Evolutionary conservation across 306 rosid genomes (phyloP).

Genomic region (Abrus precatorius): DNA sequence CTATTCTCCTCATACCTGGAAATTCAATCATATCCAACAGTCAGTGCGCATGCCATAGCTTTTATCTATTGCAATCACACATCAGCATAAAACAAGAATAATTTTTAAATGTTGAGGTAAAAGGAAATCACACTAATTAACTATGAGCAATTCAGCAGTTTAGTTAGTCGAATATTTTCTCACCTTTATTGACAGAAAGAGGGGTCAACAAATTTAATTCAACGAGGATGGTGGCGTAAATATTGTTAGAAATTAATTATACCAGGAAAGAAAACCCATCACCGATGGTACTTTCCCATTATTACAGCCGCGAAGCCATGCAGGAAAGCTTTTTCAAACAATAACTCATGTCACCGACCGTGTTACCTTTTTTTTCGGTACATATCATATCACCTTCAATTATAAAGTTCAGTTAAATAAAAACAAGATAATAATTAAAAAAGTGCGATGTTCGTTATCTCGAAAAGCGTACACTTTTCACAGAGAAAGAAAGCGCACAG

Average conservation of each 20-base stretch:
- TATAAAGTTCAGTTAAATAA: conserved; percentile 31
- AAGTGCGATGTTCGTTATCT: conserved; percentile 42
- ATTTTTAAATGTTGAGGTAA: not conserved
- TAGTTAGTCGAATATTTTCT: not conserved
- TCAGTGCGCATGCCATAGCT: conserved; percentile 23
- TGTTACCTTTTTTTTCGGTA: not conserved
- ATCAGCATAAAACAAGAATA: not conserved
- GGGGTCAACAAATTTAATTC: not conserved
- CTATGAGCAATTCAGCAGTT: not conserved
- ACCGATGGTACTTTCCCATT: not conserved
- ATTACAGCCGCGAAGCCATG: conserved; percentile 28
- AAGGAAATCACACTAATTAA: not conserved
- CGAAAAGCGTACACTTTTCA: conserved; percentile 25
- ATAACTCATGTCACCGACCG: conserved; percentile 39
- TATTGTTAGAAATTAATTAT: not conserved
- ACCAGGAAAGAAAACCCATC: not conserved
- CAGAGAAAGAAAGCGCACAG: not conserved
- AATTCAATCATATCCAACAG: conserved; percentile 40
- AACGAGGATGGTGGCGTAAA: not conserved
- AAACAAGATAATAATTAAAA: conserved; percentile 29
- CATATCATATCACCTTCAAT: conserved; percentile 44
- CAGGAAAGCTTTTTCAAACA: not conserved
- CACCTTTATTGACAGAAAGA: not conserved
- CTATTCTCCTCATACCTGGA: conserved; percentile 89
- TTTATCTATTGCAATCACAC: conserved; percentile 4